Conservation (phyloP, 2,329 filamentous ascomycete species). For the Gremmenia infestans region DNA sequence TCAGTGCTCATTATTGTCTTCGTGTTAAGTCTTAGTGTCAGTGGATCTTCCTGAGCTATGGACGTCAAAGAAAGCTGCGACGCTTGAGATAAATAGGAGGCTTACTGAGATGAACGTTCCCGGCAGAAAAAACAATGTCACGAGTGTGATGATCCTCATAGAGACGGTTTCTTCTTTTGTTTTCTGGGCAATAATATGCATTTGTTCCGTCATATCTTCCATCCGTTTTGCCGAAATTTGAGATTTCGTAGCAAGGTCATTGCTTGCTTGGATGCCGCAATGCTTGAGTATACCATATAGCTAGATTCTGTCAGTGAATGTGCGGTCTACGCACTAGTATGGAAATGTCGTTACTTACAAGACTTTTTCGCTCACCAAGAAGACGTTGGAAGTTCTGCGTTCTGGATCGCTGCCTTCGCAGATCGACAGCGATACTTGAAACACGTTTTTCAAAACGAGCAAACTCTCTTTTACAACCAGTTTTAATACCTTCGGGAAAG, state of each 20-base stretch:
- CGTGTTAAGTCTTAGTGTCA: background rate
- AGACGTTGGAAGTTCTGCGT: slow-evolving; percentile 20
- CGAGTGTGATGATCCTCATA: slow-evolving; percentile 39
- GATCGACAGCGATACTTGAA: slow-evolving; percentile 17
- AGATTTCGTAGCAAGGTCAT: slow-evolving; percentile 23
- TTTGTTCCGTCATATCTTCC: slow-evolving; percentile 26
- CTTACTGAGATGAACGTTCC: slow-evolving; percentile 40
- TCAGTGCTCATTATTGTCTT: slow-evolving; percentile 40
- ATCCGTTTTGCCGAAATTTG: slow-evolving; percentile 19
- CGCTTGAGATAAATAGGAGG: background rate
- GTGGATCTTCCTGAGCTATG: background rate
- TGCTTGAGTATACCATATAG: slow-evolving; percentile 34
- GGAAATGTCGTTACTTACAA: slow-evolving; percentile 3
- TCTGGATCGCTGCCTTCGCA: slow-evolving; percentile 24
- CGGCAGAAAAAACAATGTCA: slow-evolving; percentile 39
- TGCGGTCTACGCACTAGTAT: background rate
- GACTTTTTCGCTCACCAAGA: slow-evolving; percentile 20
- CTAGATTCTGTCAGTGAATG: slow-evolving; percentile 11
- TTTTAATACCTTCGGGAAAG: slow-evolving; percentile 9
- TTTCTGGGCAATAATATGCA: slow-evolving; percentile 33
- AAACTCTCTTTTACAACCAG: slow-evolving; percentile 2
- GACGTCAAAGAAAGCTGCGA: background rate
- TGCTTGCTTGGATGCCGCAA: slow-evolving; percentile 30
- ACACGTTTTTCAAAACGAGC: slow-evolving; percentile 21
- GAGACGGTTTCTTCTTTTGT: slow-evolving; percentile 37